These are phyloP conservation scores for Fusarium guadeloupense DNA, from an alignment of 2,329 filamentous ascomycete genomes.

Conservation along the genomic window DNA sequence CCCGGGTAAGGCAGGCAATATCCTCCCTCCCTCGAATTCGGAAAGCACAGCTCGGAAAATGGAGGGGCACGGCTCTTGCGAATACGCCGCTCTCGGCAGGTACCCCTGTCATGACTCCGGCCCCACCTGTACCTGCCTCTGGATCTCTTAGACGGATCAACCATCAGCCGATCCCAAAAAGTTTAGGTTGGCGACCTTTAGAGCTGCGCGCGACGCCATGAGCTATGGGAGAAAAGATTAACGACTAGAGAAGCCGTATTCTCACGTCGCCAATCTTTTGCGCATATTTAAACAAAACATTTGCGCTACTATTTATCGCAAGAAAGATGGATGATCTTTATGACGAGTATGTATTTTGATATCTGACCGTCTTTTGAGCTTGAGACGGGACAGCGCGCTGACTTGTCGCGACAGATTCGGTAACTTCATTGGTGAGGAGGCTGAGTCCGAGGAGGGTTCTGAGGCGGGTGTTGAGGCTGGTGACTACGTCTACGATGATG, in stretches of 20 bases:
- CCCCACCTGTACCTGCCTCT: conserved; percentile 38
- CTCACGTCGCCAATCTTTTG: conserved; percentile 27
- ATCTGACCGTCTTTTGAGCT: conserved; percentile 8
- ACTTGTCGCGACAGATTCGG: conserved; percentile 74
- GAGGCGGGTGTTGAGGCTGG: conserved; percentile 77
- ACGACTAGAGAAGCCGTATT: conserved; percentile 35
- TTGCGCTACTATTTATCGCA: conserved; percentile 24
- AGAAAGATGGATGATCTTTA: conserved; percentile 90
- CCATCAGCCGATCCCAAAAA: conserved; percentile 31
- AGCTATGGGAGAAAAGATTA: conserved; percentile 34
- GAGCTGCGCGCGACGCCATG: conserved; percentile 37
- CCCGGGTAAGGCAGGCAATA: conserved; percentile 1
- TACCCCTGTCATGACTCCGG: conserved; percentile 19
- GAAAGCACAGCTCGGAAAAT: conserved; percentile 23
- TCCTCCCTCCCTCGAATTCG: conserved; percentile 34
- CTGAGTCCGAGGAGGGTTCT: conserved; percentile 84
- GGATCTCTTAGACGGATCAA: conserved; percentile 11
- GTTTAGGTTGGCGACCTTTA: conserved; percentile 33
- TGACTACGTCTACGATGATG: conserved; percentile 85
- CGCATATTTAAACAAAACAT: conserved; percentile 20
- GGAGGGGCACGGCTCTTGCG: conserved; percentile 41
- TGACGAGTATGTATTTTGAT: conserved; percentile 74
- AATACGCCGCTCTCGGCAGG: conserved; percentile 42
- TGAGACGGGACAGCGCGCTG: conserved; percentile 25
- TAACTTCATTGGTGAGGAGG: conserved; percentile 96